Evolutionary conservation across 768 basidiomycete species (phyloP), one percentile per base, ranked within the genome.

Genomic region (Russula dissimulans): DNA sequence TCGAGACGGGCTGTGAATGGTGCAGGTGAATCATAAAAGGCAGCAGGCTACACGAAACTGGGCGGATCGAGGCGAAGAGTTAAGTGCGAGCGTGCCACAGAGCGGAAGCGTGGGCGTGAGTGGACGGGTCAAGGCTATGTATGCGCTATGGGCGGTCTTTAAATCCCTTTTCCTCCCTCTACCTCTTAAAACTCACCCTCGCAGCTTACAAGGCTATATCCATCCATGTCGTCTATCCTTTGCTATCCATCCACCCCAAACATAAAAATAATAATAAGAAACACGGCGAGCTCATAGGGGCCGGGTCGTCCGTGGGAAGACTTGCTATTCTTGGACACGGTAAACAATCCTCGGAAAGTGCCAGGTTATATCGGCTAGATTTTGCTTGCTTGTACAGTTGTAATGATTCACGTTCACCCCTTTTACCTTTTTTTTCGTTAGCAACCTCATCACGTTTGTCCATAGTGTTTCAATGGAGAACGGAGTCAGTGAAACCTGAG

Each of bases 21-120:
- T 73, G 69, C 63, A 73, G 66, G 69, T 73, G 72, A 61, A 73
- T 69, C 72, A 73, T 73, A 62, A 65, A 50, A 34, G 54, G 62
- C 54, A 52, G 60, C 41, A 12, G 14, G 43, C 5, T 36, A 41
- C 49, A 45, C 49, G 59, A 47, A 51, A 39, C 60, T 38, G 48
- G 34, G 49, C 14, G 18, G 36, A 61, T 52, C 46, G 18, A 43
- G 6, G 32, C n/a, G 45, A 38, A 43, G 11, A 26, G 36, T 38
- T 31, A 46, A 47, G 46, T 39, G 38, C 18, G 47, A 9, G 49
- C 32, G 15, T 11, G 49, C 5, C 41, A 38, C 26, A n/a, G 42
- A 36, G 49, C 42, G 32, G 14, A 22, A 26, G 57, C 42, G 34
- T 18, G 57, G 26, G 54, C 45, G 26, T 45, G 34, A 22, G 11